Base-by-base conservation (phyloP, 2,329 filamentous ascomycete genomes). In the Trichoderma semiorbis region DNA sequence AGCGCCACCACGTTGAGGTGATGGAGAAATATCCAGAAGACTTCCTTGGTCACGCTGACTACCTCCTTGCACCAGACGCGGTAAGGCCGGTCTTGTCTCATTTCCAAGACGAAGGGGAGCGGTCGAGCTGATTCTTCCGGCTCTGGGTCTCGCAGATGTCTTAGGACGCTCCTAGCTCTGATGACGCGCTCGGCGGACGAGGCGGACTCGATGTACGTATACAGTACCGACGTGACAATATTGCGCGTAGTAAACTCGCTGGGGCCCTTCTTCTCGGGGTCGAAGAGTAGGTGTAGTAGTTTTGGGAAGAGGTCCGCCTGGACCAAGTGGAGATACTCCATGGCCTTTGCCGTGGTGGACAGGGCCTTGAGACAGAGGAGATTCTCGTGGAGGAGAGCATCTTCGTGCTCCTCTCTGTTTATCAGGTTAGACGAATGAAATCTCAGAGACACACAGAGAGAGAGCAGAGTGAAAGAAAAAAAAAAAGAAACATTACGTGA, bases 11-110 rank as follows among this genome's bases (percentile, higher is more conserved):
- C 91, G 77, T 98, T 98, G 72, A 97, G 86, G 76, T 97, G 93
- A 81, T 98, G 95, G 69, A 98, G 86, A 83, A 98, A 99, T 79
- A 98, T 98, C 95, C 95, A 99, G 80, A 99, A 99, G 32, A 98
- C 95, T 80, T 99, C 95, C 81, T 98, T 98, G 55, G 95, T 97
- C 62, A 98, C 95, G 77, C 93, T 95, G 72, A 91, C 91, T 21
- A 95, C 90, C 82, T 99, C 96, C 81, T 95, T 96, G 82, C 92
- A 94, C 95, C 95, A 99, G 3, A 97, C 89, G 39, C 94, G 92
- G 81, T 98, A 99, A 0, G 95, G 95, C 0, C 95, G 89, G 64
- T 94, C 89, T 43, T 91, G 90, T 76, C 93, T 92, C 90, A 98
- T 98, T 73, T 95, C 93, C 26, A 95, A 84, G 61, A 98, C 94